Evolutionary conservation across 805 yeast species (phyloP), one percentile per base, ranked within the genome.

Genomic region (Naumovozyma dairenensis): DNA sequence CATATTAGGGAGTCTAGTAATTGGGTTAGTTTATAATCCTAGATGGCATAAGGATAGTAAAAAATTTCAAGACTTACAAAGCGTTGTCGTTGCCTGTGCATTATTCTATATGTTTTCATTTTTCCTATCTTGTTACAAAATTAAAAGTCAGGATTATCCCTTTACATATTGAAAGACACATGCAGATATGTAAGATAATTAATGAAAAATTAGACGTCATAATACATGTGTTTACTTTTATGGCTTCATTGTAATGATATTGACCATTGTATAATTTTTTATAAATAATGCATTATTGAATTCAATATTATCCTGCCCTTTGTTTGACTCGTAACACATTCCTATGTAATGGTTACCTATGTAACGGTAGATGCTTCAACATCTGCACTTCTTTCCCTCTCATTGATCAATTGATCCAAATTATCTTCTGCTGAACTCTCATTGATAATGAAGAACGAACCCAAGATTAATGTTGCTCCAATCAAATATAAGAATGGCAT

Each of bases 381-480:
- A n/a, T n/a, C n/a, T n/a, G n/a, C n/a, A n/a, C n/a, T n/a, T n/a
- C n/a, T n/a, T n/a, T n/a, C n/a, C n/a, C n/a, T n/a, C n/a, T n/a
- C n/a, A 20, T 6, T 20, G 9, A 20, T 6, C 6, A 25, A 7
- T 14, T 26, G 29, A n/a, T 45, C 46, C 9, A 41, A 33, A 34
- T 45, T 54, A 37, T 81, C 94, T 16, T 66, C 71, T 49, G 76
- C 76, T 41, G 84, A 94, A 46, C 78, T 84, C 42, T 67, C 74
- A 57, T 89, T 89, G 29, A 92, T 78, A 29, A 81, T 75, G 44
- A 86, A 72, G 53, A 92, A 92, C 1, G 96, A 89, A 16, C 75
- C 58, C 17, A 87, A 74, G 25, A 92, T 94, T 31, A 86, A 62
- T 3, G 60, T 48, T 2, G 97, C 97, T 1, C 97, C 97, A 24